Evolutionary conservation across 768 basidiomycete genomes (phyloP), one percentile per base, ranked within the genome.

Genomic region (Dacryopinax spathularia): DNA sequence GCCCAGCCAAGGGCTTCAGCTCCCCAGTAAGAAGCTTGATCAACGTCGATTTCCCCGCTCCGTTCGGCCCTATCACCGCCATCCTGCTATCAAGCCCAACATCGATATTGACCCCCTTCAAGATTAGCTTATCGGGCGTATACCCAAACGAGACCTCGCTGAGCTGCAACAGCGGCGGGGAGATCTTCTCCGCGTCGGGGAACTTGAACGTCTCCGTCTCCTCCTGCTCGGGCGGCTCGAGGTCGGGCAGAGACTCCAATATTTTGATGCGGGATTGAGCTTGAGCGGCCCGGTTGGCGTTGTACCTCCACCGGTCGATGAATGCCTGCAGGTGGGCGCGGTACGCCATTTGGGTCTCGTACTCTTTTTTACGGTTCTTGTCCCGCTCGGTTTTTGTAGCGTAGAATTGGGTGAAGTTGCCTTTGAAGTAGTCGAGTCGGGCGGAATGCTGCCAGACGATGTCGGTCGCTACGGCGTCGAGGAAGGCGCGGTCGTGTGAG

Each of bases 331-430:
- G 76, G 77, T 96, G 91, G 70, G 89, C 88, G 63, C 96, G 82
- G 72, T 98, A 98, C 10, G 89, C 87, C 82, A 96, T 85, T 75
- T 99, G 96, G 0, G 91, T 79, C 34, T 98, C 95, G 74, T 98
- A 99, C 73, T 98, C 95, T 75, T 92, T 93, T 39, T 84, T 84
- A 74, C 94, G 76, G 70, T 93, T 93, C 65, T 85, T 84, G 69
- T 92, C 89, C 29, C 96, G 87, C 71, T 98, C 96, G 2, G 88
- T 89, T 76, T 98, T 97, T 22, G 95, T 98, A 1, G 95, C 94
- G 73, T 99, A 98, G 81, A 99, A 98, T 73, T 98, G 94, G 1
- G 89, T 86, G 75, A 98, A 99, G 77, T 98, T 98, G 84, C 95
- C 96, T 78, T 97, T 96, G 79, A 94, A 98, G 77, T 98, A 98